Evolutionary conservation across 2,329 filamentous ascomycete species (phyloP).

Genomic region (Exophiala phaeomuriformis): DNA sequence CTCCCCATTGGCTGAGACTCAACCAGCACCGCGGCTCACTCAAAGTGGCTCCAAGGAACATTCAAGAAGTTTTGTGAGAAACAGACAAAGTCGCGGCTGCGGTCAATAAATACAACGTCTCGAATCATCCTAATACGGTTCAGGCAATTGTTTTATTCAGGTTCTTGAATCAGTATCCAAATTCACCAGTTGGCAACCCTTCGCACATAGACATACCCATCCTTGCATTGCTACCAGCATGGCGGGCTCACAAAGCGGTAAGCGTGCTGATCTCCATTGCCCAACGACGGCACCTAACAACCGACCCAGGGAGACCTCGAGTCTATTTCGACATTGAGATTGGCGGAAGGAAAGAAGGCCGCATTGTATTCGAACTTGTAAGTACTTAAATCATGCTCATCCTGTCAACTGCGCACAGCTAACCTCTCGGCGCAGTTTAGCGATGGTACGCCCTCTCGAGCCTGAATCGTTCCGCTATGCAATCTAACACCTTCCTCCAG

Average conservation of each 20-base stretch:
- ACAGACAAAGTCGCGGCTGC: neutral
- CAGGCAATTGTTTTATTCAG: neutral
- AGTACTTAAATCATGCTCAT: slow-evolving; percentile 29
- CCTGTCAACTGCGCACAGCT: slow-evolving; percentile 1
- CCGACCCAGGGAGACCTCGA: slow-evolving; percentile 55
- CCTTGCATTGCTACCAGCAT: slow-evolving; percentile 2
- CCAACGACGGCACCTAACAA: slow-evolving; percentile 2
- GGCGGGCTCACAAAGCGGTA: slow-evolving; percentile 19
- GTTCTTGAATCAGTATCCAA: neutral
- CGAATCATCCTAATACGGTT: neutral
- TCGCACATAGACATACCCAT: neutral
- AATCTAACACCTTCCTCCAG: slow-evolving; percentile 47
- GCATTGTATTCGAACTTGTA: slow-evolving; percentile 79
- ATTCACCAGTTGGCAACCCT: neutral
- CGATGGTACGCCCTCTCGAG: slow-evolving; percentile 14
- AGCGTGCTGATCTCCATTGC: slow-evolving; percentile 2
- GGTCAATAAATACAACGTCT: neutral
- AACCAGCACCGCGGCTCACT: slow-evolving; percentile 2
- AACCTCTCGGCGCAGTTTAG: slow-evolving; percentile 21
- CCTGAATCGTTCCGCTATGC: neutral
- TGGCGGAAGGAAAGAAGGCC: slow-evolving; percentile 63
- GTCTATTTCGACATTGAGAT: slow-evolving; percentile 93
- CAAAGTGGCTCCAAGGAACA: slow-evolving; percentile 12
- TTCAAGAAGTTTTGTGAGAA: slow-evolving; percentile 21
- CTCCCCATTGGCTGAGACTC: slow-evolving; percentile 11